A percentile compares a stretch with the other conserved stretches of the same genome.
phyloP scores from a whole-genome alignment of 495 filamentous ascomycete species.

The Penicillium mononematosum region DNA sequence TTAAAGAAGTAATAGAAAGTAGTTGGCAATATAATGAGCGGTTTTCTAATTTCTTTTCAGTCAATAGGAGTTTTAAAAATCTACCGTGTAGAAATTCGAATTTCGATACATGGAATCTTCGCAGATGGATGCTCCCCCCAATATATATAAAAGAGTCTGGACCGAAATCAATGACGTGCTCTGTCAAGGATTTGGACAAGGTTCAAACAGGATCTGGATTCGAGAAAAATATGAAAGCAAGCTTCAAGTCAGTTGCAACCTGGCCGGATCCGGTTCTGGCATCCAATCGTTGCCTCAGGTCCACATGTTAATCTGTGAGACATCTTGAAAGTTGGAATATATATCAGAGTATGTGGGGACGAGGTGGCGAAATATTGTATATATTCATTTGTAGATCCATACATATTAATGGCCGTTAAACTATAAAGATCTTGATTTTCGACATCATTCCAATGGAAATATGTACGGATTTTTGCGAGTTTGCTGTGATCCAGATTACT shows the following conservation, averaged over 20 bases:
- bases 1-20: not conserved
- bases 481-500: too few species aligned
- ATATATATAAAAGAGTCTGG: slow-evolving; percentile 5
- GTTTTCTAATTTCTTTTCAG: not conserved
- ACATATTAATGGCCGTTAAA: too few species aligned
- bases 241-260: slow-evolving; percentile 1
- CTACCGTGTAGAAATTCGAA: not conserved
- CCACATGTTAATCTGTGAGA: too few species aligned
- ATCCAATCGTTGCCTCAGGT: slow-evolving; percentile 5
- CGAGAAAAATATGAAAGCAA: not conserved
- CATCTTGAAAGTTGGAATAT: too few species aligned
- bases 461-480: too few species aligned
- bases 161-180: slow-evolving; percentile 8
- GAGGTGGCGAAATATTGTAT: too few species aligned
- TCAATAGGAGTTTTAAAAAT: not conserved
- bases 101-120: not conserved
- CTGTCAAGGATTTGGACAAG: not conserved
- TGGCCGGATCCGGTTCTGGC: slow-evolving; percentile 8
- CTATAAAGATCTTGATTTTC: too few species aligned
- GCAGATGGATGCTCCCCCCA: not conserved
- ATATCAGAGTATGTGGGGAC: too few species aligned
- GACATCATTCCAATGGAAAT: too few species aligned
- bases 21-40: not conserved
- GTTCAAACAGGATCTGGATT: not conserved
- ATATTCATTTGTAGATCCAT: too few species aligned